Base-by-base conservation (phyloP, 768 basidiomycete genomes). In the Suillus paluster region DNA sequence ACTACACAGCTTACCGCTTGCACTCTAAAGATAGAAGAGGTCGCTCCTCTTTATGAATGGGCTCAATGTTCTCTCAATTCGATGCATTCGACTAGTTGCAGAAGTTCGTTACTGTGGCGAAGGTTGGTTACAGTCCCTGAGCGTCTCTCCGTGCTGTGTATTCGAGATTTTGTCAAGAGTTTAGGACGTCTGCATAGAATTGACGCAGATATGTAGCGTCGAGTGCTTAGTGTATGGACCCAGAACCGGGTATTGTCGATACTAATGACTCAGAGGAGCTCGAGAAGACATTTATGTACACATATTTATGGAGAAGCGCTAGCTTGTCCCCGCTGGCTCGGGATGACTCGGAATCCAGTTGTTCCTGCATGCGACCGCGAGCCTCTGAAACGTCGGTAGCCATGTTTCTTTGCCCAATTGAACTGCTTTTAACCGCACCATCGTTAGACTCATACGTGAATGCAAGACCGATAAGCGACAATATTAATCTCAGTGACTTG, bases 21-120 rank as follows among this genome's bases (percentile, higher is more conserved):
- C 23, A 39, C 54, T 30, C 30, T 55, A 39, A 55, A 55, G 38
- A 39, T 39, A 39, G 21, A 54, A 54, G 34, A 19, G 23, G 38
- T 39, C 38, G 17, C 15, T 39, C 36, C 54, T 7, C 54, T 25
- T 55, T 55, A 55, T 19, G 36, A 54, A 38, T 54, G 54, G 27
- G 38, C 38, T 55, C 54, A 25, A 39, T 25, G 17, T 55, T 38
- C 23, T 55, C 54, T 55, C 54, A 27, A 39, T 39, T 17, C 25
- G 10, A 55, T 39, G 19, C 54, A 55, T 55, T 27, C 54, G 54
- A 55, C 54, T 4, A 38, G 36, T 25, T 54, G 23, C 5, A 44
- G 42, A 4, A 44, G n/a, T 15, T 23, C 4, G 45, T 25, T 12
- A 38, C 12, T 38, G 38, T 5, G 38, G 38, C 5, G 38, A 15